A percentile compares a stretch with the other conserved stretches of the same genome.
Conservation (phyloP, 164 flowering plant genomes). For the Berberis vulgaris region DNA sequence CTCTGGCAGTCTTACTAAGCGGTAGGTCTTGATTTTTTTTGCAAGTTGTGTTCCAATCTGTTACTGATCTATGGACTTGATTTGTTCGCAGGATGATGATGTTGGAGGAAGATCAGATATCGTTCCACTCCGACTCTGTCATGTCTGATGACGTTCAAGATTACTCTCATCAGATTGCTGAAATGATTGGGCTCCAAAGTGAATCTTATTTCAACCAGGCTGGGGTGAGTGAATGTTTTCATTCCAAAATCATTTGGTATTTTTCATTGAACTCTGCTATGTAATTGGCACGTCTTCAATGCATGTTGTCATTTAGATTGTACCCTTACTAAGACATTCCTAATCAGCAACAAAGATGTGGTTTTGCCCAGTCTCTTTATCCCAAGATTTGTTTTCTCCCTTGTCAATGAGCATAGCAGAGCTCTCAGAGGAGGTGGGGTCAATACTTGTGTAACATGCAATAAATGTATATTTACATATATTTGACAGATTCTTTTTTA, state of each 20-base stretch:
- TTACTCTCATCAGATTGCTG: conserved; percentile 97
- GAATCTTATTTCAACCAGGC: conserved; percentile 69
- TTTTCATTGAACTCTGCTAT: neutral
- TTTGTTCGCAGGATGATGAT: conserved; percentile 77
- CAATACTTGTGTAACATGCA: too few species aligned
- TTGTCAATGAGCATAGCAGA: too few species aligned
- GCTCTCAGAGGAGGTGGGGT: too few species aligned
- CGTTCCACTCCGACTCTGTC: conserved; percentile 73
- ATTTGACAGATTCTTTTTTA: too few species aligned
- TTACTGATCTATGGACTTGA: neutral
- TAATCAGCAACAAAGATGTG: too few species aligned
- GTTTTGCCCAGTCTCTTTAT: too few species aligned
- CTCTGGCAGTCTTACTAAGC: conserved; percentile 94
- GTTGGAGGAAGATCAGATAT: conserved; percentile 91
- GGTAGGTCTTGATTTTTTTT: conserved; percentile 27
- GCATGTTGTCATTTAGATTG: too few species aligned
- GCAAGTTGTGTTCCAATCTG: neutral
- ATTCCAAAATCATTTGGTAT: neutral
- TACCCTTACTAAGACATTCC: too few species aligned
- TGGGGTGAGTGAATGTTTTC: conserved; percentile 57
- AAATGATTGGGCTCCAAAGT: conserved; percentile 89
- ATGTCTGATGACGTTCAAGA: conserved; percentile 89
- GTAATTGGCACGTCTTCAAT: neutral
- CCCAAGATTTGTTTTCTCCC: too few species aligned
- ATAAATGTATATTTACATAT: too few species aligned